phyloP scores from a whole-genome alignment of 2,329 filamentous ascomycete species.

The Epicoccum nigrum region DNA sequence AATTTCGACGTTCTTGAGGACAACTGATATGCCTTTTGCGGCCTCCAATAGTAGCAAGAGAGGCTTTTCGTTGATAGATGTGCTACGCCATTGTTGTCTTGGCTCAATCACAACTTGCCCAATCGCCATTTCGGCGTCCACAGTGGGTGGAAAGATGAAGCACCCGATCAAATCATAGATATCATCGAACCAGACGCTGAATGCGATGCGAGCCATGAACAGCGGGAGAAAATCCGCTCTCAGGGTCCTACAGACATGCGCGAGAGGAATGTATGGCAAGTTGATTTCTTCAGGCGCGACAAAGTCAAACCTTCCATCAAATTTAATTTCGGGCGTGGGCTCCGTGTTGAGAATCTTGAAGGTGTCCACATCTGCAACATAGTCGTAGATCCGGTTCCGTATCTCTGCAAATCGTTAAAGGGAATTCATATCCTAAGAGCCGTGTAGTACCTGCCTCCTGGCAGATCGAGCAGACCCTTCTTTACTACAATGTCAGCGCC shows the following conservation, averaged over 20 bases:
- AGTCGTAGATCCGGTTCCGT: neutral
- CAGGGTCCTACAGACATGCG: neutral
- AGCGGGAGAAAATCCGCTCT: neutral
- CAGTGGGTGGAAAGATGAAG: neutral
- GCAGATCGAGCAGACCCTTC: neutral
- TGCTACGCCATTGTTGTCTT: neutral
- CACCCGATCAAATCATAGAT: neutral
- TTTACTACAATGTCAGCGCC: too few relatives aligned
- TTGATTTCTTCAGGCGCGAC: too few relatives aligned
- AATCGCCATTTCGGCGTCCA: neutral
- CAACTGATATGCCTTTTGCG: neutral
- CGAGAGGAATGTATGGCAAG: neutral
- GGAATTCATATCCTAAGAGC: neutral
- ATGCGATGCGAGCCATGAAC: neutral
- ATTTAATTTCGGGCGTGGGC: too few relatives aligned
- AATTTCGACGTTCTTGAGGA: neutral
- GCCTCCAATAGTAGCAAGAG: neutral
- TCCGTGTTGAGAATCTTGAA: neutral
- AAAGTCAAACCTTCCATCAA: too few relatives aligned
- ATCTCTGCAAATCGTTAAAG: neutral
- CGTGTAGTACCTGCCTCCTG: neutral
- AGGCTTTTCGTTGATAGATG: too few relatives aligned
- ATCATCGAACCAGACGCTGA: neutral
- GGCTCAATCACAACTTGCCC: neutral
- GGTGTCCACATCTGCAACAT: neutral